These are phyloP conservation scores for Debaryomyces fabryi DNA, from an alignment of 1,139 yeast genomes.

Conservation along the genomic window DNA sequence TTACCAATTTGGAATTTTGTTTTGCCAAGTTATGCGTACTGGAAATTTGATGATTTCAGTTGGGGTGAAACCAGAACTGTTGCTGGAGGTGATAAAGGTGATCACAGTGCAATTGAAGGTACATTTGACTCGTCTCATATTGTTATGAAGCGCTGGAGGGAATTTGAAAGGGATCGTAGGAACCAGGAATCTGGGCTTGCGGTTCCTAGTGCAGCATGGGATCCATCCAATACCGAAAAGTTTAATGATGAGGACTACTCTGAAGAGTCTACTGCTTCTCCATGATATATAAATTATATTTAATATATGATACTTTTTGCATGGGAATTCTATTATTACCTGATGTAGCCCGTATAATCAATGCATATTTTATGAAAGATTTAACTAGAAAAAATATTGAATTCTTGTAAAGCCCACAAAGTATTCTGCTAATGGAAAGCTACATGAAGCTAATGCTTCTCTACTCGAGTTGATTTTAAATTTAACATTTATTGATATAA, in stretches of 20 bases:
- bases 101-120: slow-evolving; percentile 72
- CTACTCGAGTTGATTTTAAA: not conserved
- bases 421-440: no score
- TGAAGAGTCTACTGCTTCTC: slow-evolving; percentile 27
- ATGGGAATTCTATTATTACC: not conserved
- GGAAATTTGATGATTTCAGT: slow-evolving; percentile 98
- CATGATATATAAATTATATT: slow-evolving; percentile 9
- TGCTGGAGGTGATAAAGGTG: slow-evolving; percentile 68
- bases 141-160: slow-evolving; percentile 92
- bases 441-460: no score
- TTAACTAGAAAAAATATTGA: no score
- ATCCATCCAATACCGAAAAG: slow-evolving; percentile 41
- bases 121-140: slow-evolving; percentile 87
- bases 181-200: slow-evolving; percentile 31
- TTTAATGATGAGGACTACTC: slow-evolving; percentile 30
- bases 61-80: slow-evolving; percentile 98
- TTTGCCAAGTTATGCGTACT: slow-evolving; percentile 83
- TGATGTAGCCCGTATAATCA: not conserved
- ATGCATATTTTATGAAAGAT: not conserved
- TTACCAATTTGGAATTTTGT: slow-evolving; percentile 95
- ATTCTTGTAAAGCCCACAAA: no score
- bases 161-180: slow-evolving; percentile 74
- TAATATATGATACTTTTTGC: not conserved
- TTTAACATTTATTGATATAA: slow-evolving; percentile 3
- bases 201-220: slow-evolving; percentile 53